Evolutionary conservation across 805 yeast genomes (phyloP), one percentile per base, ranked within the genome.

Genomic region (Candida taoyuanica): DNA sequence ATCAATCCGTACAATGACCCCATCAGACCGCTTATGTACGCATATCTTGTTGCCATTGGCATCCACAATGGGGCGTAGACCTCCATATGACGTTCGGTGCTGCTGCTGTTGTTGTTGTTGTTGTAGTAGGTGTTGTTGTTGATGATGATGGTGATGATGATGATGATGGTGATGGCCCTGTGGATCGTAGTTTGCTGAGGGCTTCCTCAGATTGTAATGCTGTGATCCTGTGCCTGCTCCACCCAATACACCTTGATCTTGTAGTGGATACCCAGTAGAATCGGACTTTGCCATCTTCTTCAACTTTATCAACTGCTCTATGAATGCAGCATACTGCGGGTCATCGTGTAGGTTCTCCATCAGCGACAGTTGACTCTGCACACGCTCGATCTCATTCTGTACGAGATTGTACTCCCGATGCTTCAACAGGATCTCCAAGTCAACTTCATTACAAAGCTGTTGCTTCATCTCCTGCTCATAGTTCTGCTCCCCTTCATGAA

Each of bases 21-120:
- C 89, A 56, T 85, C 93, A 5, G 81, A 74, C 43, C 87, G 58
- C 44, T 78, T 66, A 51, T 78, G 81, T 3, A 81, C 68, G 47
- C 86, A 79, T 17, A 63, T 59, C 33, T 62, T 59, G 14, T 61
- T 47, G 2, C 66, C 67, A 16, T 64, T 53, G 14, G 60, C 53
- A 17, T 68, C 65, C 5, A 65, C 48, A 2, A 74, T 62, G 0
- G 84, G 83, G 39, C 82, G 65, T 39, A 78, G 59, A 38, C 67
- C 48, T 55, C 63, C 52, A 53, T 49, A 47, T 51, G 79, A 60
- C 49, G 64, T 47, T 52, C 62, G 42, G 53, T 61, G 54, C 11
- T 49, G 57, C 44, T 46, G 58, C 53, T 27, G 57, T 63, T 32
- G 31, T 25, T 59, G 63, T 17, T n/a, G n/a, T n/a, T n/a, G n/a